These are phyloP conservation scores for Saccharomycopsis sp. DNA, from an alignment of 805 yeast species.

Conservation along the genomic window DNA sequence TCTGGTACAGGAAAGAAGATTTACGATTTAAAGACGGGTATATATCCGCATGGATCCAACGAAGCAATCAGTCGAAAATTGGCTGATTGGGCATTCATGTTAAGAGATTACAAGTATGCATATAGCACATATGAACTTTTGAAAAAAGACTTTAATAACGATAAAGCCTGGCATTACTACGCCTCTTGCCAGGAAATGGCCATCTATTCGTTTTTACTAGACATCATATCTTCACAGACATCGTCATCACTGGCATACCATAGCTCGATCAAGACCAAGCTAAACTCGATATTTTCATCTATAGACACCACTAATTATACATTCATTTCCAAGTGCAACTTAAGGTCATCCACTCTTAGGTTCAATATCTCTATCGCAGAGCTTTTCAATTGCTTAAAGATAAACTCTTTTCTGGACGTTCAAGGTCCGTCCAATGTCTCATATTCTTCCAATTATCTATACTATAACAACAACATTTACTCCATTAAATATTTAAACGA, in stretches of 20 bases:
- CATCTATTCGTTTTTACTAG: conserved; percentile 65
- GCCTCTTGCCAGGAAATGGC: conserved; percentile 90
- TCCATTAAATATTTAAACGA: conserved; percentile 39
- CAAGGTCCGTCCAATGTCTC: conserved; percentile 39
- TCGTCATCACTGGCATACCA: conserved; percentile 34
- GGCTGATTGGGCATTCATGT: conserved; percentile 89
- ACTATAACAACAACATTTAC: conserved; percentile 35
- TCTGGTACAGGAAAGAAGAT: neutral
- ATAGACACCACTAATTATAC: conserved; percentile 71
- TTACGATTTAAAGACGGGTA: conserved; percentile 48
- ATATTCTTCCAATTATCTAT: conserved; percentile 35
- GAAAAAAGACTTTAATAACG: conserved; percentile 68
- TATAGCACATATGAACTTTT: conserved; percentile 76
- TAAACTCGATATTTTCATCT: conserved; percentile 50
- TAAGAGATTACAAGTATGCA: conserved; percentile 83
- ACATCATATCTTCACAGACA: conserved; percentile 24
- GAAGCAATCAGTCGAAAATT: conserved; percentile 74
- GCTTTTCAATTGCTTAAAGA: conserved; percentile 42
- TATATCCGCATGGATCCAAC: conserved; percentile 53
- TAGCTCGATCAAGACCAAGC: conserved; percentile 39
- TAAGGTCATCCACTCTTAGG: conserved; percentile 65
- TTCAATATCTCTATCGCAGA: conserved; percentile 65
- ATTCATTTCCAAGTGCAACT: conserved; percentile 61
- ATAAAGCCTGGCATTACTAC: conserved; percentile 71
- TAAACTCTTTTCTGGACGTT: conserved; percentile 37